Base-by-base conservation (phyloP, 306 rosid species). In the Rosa rugosa region DNA sequence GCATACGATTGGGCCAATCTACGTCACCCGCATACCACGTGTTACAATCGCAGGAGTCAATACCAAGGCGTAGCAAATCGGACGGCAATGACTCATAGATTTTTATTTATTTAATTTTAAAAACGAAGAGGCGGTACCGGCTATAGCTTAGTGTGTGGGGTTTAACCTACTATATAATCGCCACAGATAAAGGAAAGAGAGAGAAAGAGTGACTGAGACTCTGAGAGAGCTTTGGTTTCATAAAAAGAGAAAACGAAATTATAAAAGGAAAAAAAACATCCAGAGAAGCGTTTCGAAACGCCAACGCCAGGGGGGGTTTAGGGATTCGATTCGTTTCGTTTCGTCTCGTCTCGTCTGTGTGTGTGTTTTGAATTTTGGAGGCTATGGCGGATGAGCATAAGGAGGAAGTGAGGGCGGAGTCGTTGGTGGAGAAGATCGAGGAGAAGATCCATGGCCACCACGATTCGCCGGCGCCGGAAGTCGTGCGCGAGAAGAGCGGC, bases 371-470 rank as follows among this genome's bases (percentile, higher is more conserved):
- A 31, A 31, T 31, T 31, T 31, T 31, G 36, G 36, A 31, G 3
- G 46, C 2, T 8, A 44, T 44, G 76, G 84, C 80, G 67, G 84
- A 85, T 8, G 89, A 84, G 69, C 83, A 84, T 34, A 83, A 87
- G 23, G 91, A 88, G 8, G 89, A 85, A 34, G 25, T 79, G 11
- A 89, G 89, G 85, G 83, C 49, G 76, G 94, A 91, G 65, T 86
- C 94, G 0, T 7, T 88, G 80, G 8, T 84, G 87, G 96, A 93
- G 12, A 95, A 89, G 91, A 72, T 95, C 44, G 3, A 89, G 8
- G 98, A 84, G 68, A 93, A 88, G 96, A 81, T 90, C 84, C 94
- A 84, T 73, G 91, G 84, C 84, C 93, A 63, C 41, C 42, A 85
- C 14, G 91, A 83, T 57, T 88, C 94, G 4, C 86, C 81, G 59